Evolutionary conservation across 2,329 filamentous ascomycete species (phyloP).

Genomic region (Arthrobotrys musiformis): DNA sequence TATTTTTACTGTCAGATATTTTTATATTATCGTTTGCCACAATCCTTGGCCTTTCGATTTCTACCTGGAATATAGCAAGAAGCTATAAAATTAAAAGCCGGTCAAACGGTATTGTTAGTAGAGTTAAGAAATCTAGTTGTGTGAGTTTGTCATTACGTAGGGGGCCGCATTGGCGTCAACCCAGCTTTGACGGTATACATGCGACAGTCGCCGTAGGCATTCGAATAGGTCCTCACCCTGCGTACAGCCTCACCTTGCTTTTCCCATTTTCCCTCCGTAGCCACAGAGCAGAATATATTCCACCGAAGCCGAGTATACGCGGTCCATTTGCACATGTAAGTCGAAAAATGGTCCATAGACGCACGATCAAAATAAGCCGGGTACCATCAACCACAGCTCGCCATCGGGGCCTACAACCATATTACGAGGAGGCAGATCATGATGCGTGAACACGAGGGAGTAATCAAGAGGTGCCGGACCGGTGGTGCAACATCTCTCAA

Average conservation of each 20-base stretch:
- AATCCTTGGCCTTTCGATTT: too few relatives aligned
- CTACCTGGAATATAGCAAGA: too few relatives aligned
- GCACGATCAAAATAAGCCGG: not conserved
- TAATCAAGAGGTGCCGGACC: not conserved
- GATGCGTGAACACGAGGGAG: not conserved
- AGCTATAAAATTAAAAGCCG: too few relatives aligned
- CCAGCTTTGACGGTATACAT: not conserved
- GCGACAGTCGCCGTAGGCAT: not conserved
- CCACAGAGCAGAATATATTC: not conserved
- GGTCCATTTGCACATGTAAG: not conserved
- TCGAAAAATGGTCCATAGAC: not conserved
- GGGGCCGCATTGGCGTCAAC: not conserved
- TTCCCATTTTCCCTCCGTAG: not conserved
- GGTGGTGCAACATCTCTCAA: not conserved
- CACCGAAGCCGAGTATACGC: not conserved
- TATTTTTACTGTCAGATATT: too few relatives aligned
- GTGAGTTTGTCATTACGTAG: not conserved
- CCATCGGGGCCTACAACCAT: not conserved
- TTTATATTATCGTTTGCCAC: too few relatives aligned
- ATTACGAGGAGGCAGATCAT: slow-evolving; percentile 5
- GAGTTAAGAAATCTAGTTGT: not conserved
- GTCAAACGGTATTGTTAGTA: too few relatives aligned
- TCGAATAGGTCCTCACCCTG: not conserved
- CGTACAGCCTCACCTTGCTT: not conserved
- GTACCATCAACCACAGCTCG: slow-evolving; percentile 11